Percentiles rank a stretch among this genome's conserved stretches.
These are phyloP conservation scores for Craterostigma plantagineum DNA, from an alignment of 257 asterid genomes.

Conservation along the genomic window DNA sequence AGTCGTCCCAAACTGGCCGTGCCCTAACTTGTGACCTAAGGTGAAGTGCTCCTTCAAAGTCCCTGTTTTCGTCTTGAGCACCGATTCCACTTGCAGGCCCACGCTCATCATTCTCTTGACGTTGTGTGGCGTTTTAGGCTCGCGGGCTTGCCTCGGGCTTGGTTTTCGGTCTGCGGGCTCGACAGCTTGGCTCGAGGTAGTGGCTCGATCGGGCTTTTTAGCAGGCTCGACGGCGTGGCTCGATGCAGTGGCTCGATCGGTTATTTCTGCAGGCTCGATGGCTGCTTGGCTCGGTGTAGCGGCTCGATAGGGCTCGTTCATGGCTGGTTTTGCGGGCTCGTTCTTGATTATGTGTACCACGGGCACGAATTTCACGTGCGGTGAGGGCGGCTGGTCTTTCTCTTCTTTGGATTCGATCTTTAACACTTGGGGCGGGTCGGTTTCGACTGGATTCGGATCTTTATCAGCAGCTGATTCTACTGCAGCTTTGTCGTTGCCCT, in stretches of 20 bases:
- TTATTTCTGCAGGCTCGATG: constrained; percentile 1
- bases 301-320: constrained; percentile 1
- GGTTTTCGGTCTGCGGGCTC: constrained; percentile 6
- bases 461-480: too few species aligned
- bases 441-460: too few species aligned
- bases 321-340: background rate
- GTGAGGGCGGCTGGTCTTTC: background rate
- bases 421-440: too few species aligned
- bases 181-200: too few species aligned
- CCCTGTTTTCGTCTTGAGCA: constrained; percentile 52
- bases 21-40: constrained; percentile 57
- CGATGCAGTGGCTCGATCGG: constrained; percentile 4
- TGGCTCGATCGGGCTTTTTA: constrained; percentile 6
- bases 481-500: too few species aligned
- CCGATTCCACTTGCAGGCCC: constrained; percentile 65
- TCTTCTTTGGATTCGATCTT: too few species aligned
- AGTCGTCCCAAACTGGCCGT: constrained; percentile 79
- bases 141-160: constrained; percentile 9
- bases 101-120: constrained; percentile 37
- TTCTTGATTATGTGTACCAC: too few species aligned
- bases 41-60: constrained; percentile 43
- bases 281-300: too few species aligned
- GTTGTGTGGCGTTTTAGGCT: constrained; percentile 15
- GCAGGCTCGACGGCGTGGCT: background rate
- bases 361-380: too few species aligned